Percentiles rank a stretch among this genome's conserved stretches.
Evolutionary conservation across 768 basidiomycete genomes (phyloP).

Genomic region (Tylopilus intermedius): DNA sequence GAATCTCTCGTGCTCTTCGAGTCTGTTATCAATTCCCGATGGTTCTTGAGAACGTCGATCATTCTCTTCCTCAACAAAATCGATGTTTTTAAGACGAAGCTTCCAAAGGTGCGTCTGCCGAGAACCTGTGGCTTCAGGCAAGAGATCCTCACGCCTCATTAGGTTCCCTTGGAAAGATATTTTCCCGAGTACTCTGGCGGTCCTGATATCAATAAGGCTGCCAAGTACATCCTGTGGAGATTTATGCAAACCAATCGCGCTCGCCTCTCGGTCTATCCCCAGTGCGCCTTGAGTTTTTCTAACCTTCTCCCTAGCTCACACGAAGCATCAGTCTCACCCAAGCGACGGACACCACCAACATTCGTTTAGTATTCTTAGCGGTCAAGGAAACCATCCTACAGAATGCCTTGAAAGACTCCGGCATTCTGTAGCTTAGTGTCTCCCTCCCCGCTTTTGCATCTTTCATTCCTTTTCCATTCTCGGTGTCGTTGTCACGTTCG

Average conservation of each 20-base stretch:
- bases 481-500: conserved; percentile 11
- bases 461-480: not conserved
- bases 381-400: conserved; percentile 93
- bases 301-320: not conserved
- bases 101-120: conserved; percentile 41
- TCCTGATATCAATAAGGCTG: conserved; percentile 87
- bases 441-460: not conserved
- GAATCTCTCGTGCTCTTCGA: conserved; percentile 75
- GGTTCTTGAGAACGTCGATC: conserved; percentile 65
- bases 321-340: conserved; percentile 59
- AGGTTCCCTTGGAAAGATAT: conserved; percentile 72
- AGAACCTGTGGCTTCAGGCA: too few species aligned
- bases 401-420: conserved; percentile 81
- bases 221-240: conserved; percentile 91
- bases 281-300: conserved; percentile 45
- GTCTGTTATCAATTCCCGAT: conserved; percentile 72
- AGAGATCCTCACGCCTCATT: not conserved
- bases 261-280: conserved; percentile 82
- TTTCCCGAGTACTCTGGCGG: conserved; percentile 90
- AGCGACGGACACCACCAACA: conserved; percentile 85
- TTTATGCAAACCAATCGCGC: conserved; percentile 91
- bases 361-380: conserved; percentile 76
- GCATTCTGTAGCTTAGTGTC: conserved; percentile 52
- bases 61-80: conserved; percentile 72
- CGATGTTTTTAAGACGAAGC: conserved; percentile 71